Conservation (phyloP, 495 filamentous ascomycete genomes). For the Lophiotrema nucula region DNA sequence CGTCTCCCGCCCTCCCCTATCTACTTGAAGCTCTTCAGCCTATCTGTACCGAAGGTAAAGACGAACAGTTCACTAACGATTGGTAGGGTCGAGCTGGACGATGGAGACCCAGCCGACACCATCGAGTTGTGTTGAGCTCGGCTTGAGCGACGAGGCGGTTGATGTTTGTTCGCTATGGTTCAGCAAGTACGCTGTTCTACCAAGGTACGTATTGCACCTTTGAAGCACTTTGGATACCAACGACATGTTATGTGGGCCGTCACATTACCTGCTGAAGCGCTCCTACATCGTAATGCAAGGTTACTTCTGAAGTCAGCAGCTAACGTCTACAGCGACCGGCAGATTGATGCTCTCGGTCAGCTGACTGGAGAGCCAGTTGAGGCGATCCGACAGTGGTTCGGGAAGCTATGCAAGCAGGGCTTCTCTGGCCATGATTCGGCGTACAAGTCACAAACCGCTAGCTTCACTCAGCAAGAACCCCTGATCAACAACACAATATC, state of each 20-base stretch:
- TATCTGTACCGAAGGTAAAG: too few relatives aligned
- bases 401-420: constrained; percentile 29
- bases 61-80: too few relatives aligned
- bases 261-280: too few relatives aligned
- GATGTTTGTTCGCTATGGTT: constrained; percentile 34
- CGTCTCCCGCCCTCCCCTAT: too few relatives aligned
- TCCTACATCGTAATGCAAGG: too few relatives aligned
- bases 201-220: constrained; percentile 23
- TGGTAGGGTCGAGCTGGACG: constrained; percentile 19
- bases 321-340: constrained; percentile 16
- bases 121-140: constrained; percentile 16
- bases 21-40: too few relatives aligned
- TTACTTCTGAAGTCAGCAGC: background rate
- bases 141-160: constrained; percentile 28
- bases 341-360: constrained; percentile 30
- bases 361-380: constrained; percentile 22
- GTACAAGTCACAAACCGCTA: constrained; percentile 32
- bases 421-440: constrained; percentile 29
- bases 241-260: too few relatives aligned
- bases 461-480: constrained; percentile 12
- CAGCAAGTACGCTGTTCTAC: constrained; percentile 25
- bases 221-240: too few relatives aligned
- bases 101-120: constrained; percentile 13
- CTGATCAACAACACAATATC: background rate
- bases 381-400: constrained; percentile 31